Percentiles rank a stretch among this genome's conserved stretches.
phyloP scores from a whole-genome alignment of 2,329 filamentous ascomycete genomes.

The Alternaria incomplexa region DNA sequence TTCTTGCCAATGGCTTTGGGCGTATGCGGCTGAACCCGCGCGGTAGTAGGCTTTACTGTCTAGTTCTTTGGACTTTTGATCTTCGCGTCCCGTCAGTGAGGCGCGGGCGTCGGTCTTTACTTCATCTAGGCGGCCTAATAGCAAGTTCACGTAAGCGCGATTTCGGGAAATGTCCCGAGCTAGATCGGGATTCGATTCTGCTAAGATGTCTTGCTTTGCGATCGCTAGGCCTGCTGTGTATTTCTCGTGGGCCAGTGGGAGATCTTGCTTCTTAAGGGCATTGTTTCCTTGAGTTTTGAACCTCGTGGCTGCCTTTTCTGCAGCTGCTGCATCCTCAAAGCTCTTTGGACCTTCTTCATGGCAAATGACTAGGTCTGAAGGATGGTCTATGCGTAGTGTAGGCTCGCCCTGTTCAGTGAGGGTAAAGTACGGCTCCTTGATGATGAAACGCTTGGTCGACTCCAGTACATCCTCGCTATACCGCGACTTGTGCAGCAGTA shows the following conservation, averaged over 20 bases:
- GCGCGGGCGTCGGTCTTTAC: slow-evolving; percentile 39
- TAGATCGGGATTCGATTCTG: slow-evolving; percentile 24
- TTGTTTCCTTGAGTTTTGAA: slow-evolving; percentile 46
- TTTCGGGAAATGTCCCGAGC: slow-evolving; percentile 45
- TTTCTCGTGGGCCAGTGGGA: slow-evolving; percentile 42
- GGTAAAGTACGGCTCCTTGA: slow-evolving; percentile 65
- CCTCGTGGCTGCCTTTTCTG: slow-evolving; percentile 37
- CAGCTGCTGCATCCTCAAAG: slow-evolving; percentile 36
- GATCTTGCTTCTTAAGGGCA: slow-evolving; percentile 44
- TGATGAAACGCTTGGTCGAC: slow-evolving; percentile 46
- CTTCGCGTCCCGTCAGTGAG: slow-evolving; percentile 32
- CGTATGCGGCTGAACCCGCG: slow-evolving; percentile 55
- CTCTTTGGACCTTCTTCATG: slow-evolving; percentile 35
- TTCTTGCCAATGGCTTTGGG: slow-evolving; percentile 48
- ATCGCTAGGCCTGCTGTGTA: slow-evolving; percentile 42
- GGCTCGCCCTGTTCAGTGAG: slow-evolving; percentile 49
- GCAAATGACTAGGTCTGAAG: slow-evolving; percentile 56
- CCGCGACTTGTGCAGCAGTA: slow-evolving; percentile 31
- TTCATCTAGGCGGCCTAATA: slow-evolving; percentile 37
- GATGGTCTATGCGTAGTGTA: slow-evolving; percentile 60
- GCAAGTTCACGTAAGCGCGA: slow-evolving; percentile 42
- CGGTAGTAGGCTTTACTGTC: slow-evolving; percentile 56
- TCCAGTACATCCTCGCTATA: slow-evolving; percentile 45
- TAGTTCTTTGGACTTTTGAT: slow-evolving; percentile 31
- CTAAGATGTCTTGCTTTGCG: slow-evolving; percentile 18